Conservation (phyloP, 805 yeast species). For the Candida berthetii region DNA sequence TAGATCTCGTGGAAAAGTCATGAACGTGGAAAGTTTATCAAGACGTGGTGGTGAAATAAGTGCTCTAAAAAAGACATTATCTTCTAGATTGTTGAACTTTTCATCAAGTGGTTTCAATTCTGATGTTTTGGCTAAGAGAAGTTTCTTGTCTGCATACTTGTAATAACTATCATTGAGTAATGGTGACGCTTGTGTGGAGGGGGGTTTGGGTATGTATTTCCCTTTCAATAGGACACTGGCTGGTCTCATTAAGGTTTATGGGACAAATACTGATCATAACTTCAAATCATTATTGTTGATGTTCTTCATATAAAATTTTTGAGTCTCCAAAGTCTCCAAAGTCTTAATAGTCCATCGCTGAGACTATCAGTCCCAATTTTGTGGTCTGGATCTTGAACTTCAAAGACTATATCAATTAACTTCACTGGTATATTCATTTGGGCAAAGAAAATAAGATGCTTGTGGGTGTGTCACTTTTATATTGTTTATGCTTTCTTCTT, state of each 20-base stretch:
- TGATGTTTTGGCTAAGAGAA: conserved; percentile 10
- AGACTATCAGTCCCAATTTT: too few relatives aligned
- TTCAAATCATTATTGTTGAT: too few relatives aligned
- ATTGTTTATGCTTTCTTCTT: too few relatives aligned
- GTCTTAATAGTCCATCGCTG: too few relatives aligned
- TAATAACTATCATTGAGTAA: conserved; percentile 3
- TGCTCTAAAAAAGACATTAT: conserved; percentile 21
- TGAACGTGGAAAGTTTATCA: conserved; percentile 19
- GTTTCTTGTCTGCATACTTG: conserved; percentile 2
- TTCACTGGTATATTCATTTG: too few relatives aligned
- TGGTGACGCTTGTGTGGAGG: conserved; percentile 17
- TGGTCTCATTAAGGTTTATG: neutral
- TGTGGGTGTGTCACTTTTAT: too few relatives aligned
- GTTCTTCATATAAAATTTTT: too few relatives aligned
- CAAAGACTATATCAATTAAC: too few relatives aligned
- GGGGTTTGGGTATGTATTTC: conserved; percentile 18
- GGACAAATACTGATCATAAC: too few relatives aligned
- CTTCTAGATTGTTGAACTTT: conserved; percentile 9
- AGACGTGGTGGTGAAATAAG: conserved; percentile 26
- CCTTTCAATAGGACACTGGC: neutral
- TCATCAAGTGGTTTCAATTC: conserved; percentile 5
- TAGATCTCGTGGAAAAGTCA: conserved; percentile 25
- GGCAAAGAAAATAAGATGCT: too few relatives aligned
- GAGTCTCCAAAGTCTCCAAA: too few relatives aligned
- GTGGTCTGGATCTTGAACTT: too few relatives aligned